Conservation (phyloP, 768 basidiomycete species). For the Tubosaeta sp. region DNA sequence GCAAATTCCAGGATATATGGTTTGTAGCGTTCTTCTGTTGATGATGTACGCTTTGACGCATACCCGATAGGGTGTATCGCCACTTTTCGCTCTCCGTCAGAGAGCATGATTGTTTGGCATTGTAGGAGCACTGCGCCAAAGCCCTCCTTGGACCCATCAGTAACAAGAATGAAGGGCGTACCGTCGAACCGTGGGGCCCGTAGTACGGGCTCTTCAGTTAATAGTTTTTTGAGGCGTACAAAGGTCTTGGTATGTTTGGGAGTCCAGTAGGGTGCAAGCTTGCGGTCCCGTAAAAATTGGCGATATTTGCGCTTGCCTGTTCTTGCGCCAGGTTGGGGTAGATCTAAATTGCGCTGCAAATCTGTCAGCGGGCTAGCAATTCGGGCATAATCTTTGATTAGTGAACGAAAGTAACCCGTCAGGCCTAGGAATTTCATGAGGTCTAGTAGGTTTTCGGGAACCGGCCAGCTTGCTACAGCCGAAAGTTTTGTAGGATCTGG, state of each 20-base stretch:
- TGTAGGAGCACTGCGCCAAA: not conserved
- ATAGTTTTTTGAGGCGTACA: not conserved
- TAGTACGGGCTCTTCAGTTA: not conserved
- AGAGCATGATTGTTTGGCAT: not conserved
- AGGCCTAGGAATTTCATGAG: not conserved
- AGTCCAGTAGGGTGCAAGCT: not conserved
- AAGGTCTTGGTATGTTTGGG: not conserved
- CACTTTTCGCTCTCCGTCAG: not conserved
- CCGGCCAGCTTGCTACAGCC: not conserved
- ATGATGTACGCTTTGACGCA: constrained; percentile 32
- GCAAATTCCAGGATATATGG: constrained; percentile 36
- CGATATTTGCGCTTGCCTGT: not conserved
- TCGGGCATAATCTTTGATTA: not conserved
- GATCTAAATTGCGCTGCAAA: not conserved
- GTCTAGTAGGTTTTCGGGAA: not conserved
- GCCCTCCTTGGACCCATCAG: not conserved
- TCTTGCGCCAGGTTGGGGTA: not conserved
- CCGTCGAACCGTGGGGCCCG: not conserved
- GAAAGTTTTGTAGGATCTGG: not conserved
- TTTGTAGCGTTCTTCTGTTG: constrained; percentile 28
- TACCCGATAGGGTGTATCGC: constrained; percentile 10
- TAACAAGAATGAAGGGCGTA: not conserved
- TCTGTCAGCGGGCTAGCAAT: not conserved
- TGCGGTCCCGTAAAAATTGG: not conserved
- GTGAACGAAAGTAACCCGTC: not conserved